phyloP scores from a whole-genome alignment of 169 alveolate species.

The Neospora caninum region DNA sequence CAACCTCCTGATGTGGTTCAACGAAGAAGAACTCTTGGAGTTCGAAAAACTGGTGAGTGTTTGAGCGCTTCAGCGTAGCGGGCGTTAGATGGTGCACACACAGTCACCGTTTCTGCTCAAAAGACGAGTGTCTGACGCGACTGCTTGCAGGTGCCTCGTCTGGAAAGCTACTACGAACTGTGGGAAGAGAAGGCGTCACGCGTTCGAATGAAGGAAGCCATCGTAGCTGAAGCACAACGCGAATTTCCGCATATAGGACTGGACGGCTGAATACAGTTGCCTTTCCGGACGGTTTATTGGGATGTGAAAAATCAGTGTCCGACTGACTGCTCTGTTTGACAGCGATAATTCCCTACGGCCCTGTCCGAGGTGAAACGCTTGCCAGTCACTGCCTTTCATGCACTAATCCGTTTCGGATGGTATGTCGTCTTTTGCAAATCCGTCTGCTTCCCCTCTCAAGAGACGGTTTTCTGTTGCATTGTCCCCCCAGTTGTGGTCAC shows the following conservation, averaged over 20 bases:
- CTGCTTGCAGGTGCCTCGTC: not conserved
- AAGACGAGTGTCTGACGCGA: too few species aligned
- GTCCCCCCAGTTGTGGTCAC: too few species aligned
- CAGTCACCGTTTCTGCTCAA: not conserved
- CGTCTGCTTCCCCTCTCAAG: too few species aligned
- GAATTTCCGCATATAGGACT: not conserved
- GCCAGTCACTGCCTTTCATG: too few species aligned
- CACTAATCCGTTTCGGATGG: too few species aligned
- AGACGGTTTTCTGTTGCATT: too few species aligned
- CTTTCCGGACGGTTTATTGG: too few species aligned
- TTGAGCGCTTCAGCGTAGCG: not conserved
- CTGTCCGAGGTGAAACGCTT: too few species aligned
- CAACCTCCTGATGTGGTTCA: conserved; percentile 67
- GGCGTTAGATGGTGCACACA: not conserved
- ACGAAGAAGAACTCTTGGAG: conserved; percentile 63
- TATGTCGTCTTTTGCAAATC: too few species aligned
- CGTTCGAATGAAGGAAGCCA: not conserved
- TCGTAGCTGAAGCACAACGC: not conserved
- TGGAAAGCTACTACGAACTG: not conserved
- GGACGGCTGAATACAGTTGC: not conserved
- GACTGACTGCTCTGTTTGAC: not conserved
- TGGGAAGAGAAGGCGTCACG: not conserved
- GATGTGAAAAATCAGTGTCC: too few species aligned
- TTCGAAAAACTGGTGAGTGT: conserved; percentile 67
- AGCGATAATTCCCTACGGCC: not conserved